Evolutionary conservation across 2,329 filamentous ascomycete genomes (phyloP).

Genomic region (Phaeophleospora eucalypticola): DNA sequence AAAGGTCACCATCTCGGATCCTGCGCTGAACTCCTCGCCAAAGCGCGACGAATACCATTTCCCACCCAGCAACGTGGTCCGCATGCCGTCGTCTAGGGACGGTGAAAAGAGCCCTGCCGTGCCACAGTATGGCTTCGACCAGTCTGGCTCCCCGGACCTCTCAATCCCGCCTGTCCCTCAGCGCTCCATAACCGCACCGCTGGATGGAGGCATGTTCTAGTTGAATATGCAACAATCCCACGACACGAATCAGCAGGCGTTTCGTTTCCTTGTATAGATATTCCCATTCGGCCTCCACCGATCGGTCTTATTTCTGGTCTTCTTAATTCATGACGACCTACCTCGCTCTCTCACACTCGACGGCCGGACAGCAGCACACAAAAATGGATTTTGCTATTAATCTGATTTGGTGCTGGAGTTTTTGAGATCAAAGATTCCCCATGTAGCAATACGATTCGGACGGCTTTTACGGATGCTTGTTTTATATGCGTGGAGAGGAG

Average conservation of each 20-base stretch:
- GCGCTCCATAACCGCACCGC: slow-evolving; percentile 8
- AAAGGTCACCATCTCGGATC: slow-evolving; percentile 12
- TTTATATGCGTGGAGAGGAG: no score
- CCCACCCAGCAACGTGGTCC: slow-evolving; percentile 18
- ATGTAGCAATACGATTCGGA: slow-evolving; percentile 5
- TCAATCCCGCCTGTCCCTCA: neutral
- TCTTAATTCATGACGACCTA: no score
- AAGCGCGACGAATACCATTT: slow-evolving; percentile 12
- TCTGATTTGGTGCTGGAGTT: neutral
- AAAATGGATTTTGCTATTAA: no score
- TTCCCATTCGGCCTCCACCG: neutral
- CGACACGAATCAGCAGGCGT: no score
- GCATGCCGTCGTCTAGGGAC: slow-evolving; percentile 10
- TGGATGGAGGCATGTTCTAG: slow-evolving; percentile 22
- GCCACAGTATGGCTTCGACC: slow-evolving; percentile 10
- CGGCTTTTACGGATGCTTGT: neutral
- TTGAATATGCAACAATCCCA: no score
- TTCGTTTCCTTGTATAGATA: slow-evolving; percentile 8
- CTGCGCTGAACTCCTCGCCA: slow-evolving; percentile 9
- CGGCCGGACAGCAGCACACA: no score
- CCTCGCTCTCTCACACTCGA: no score
- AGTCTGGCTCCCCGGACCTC: slow-evolving; percentile 11
- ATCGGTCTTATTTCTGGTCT: no score
- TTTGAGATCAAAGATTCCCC: neutral
- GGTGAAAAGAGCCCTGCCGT: slow-evolving; percentile 7